Percentiles rank a stretch among this genome's conserved stretches.
These are phyloP conservation scores for Neurospora sp. DNA, from an alignment of 495 filamentous ascomycete genomes.

Conservation along the genomic window DNA sequence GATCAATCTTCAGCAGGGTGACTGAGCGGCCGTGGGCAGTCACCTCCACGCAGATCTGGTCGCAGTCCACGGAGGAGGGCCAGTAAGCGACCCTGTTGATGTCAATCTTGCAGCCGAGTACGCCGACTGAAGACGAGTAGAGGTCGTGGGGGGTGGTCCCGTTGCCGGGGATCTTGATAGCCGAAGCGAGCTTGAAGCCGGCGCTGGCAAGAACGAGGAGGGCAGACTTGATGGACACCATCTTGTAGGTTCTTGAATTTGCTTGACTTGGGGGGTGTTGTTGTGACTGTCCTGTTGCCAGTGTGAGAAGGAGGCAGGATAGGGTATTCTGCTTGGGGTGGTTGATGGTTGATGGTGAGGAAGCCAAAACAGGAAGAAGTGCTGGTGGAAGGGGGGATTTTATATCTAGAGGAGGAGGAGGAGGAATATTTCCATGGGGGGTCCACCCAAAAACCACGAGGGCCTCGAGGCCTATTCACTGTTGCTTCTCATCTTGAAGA, in stretches of 20 bases:
- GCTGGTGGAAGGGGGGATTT: background rate
- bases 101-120: constrained; percentile 36
- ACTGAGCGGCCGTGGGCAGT: constrained; percentile 25
- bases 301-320: background rate
- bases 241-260: background rate
- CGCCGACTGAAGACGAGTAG: constrained; percentile 32
- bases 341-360: background rate
- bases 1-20: constrained; percentile 31
- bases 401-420: background rate
- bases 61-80: constrained; percentile 30
- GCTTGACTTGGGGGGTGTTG: background rate
- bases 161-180: background rate
- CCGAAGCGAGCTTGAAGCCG: background rate
- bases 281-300: background rate
- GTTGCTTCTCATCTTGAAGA: background rate
- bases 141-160: constrained; percentile 33
- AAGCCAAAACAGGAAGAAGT: background rate
- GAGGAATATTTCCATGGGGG: background rate
- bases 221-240: background rate
- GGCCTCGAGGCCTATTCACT: background rate
- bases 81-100: constrained; percentile 35
- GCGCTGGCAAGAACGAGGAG: background rate
- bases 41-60: constrained; percentile 32
- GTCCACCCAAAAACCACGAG: background rate
- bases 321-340: background rate